Evolutionary conservation across 106 monocot genomes (phyloP).

Genomic region (Posidonia australis): DNA sequence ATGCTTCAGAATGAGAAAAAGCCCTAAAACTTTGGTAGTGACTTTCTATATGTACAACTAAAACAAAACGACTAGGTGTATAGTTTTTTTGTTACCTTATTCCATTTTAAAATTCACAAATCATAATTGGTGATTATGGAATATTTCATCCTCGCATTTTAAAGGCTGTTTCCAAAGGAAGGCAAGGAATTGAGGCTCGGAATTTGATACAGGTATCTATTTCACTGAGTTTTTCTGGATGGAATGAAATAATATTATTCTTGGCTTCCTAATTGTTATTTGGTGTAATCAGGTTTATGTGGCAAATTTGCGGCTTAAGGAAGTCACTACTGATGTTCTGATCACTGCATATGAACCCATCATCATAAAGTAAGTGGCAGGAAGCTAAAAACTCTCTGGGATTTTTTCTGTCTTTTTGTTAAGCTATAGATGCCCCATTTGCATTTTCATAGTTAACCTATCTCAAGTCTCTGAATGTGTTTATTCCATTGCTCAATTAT

Average conservation of each 20-base stretch:
- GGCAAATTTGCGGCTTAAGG: slow-evolving; percentile 74
- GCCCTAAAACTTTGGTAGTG: background rate
- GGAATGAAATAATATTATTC: background rate
- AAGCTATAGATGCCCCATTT: too few relatives aligned
- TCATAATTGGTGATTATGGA: background rate
- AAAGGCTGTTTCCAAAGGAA: slow-evolving; percentile 73
- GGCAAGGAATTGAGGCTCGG: slow-evolving; percentile 62
- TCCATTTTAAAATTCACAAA: background rate
- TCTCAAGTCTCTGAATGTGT: too few relatives aligned
- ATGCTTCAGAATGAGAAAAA: background rate
- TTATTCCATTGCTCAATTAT: too few relatives aligned
- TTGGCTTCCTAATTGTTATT: background rate
- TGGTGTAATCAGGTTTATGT: slow-evolving; percentile 46
- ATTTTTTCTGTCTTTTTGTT: too few relatives aligned
- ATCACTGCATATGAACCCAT: slow-evolving; percentile 78
- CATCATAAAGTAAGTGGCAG: slow-evolving; percentile 56
- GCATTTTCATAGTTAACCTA: too few relatives aligned
- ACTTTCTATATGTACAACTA: too few relatives aligned
- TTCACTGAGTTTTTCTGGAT: background rate
- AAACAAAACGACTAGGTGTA: too few relatives aligned
- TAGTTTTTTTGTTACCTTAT: background rate
- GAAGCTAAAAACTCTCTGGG: background rate
- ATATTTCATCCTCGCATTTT: background rate
- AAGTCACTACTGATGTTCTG: slow-evolving; percentile 69
- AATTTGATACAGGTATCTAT: slow-evolving; percentile 52